Conservation (phyloP, 441 rosid species). For the Adansonia gregorii region DNA sequence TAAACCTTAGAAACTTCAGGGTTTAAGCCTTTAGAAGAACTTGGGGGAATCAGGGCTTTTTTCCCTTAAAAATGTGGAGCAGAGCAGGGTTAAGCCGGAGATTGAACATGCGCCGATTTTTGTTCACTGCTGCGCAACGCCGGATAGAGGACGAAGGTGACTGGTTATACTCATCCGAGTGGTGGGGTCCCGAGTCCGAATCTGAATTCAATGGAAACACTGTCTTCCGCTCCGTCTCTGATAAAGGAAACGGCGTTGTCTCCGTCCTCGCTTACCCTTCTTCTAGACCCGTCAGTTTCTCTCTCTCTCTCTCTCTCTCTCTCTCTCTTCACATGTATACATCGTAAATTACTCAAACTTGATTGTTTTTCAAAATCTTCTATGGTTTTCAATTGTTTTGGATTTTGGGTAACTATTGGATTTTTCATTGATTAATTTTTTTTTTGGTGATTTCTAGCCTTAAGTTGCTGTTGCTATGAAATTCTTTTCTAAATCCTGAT, state of each 20-base stretch:
- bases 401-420: background rate
- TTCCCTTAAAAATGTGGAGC: constrained; percentile 40
- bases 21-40: background rate
- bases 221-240: constrained; percentile 57
- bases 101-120: constrained; percentile 39
- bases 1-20: background rate
- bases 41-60: background rate
- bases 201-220: constrained; percentile 45
- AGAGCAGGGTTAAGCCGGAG: constrained; percentile 33
- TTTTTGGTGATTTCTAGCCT: background rate
- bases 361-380: background rate
- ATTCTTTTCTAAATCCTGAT: background rate
- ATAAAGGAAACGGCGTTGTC: constrained; percentile 74
- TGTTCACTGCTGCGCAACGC: constrained; percentile 40
- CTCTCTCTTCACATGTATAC: background rate
- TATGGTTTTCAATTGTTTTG: constrained; percentile 1
- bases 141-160: constrained; percentile 76
- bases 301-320: constrained; percentile 4
- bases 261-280: constrained; percentile 74
- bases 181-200: constrained; percentile 68
- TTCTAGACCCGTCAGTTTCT: constrained; percentile 73
- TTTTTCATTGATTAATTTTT: background rate
- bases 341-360: background rate
- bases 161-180: constrained; percentile 80
- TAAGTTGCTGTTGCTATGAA: background rate